Conservation (phyloP, 164 flowering plant genomes). For the Kalanchoe fedtschenkoi region DNA sequence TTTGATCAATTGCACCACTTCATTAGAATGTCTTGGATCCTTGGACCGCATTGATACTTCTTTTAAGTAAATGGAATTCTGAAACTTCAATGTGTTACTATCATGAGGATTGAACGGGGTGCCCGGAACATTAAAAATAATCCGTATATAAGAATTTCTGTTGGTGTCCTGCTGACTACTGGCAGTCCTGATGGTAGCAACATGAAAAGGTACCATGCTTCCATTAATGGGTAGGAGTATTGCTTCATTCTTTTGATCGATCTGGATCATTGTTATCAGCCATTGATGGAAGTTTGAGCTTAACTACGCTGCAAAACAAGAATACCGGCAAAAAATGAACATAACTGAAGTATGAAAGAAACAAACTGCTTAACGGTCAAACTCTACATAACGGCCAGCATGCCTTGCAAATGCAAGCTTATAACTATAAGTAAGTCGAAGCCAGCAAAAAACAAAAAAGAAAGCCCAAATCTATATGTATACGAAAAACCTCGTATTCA, state of each 20-base stretch:
- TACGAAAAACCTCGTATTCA: too few species aligned
- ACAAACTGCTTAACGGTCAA: too few species aligned
- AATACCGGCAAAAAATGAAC: too few species aligned
- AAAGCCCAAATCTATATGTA: too few species aligned
- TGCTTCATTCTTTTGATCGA: slow-evolving; percentile 73
- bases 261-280: slow-evolving; percentile 60
- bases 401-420: too few species aligned
- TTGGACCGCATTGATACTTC: slow-evolving; percentile 74
- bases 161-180: slow-evolving; percentile 57
- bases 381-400: too few species aligned
- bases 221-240: slow-evolving; percentile 71
- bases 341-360: too few species aligned
- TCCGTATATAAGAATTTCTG: slow-evolving; percentile 49
- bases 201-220: slow-evolving; percentile 70
- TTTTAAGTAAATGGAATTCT: slow-evolving; percentile 50
- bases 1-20: slow-evolving; percentile 59
- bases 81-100: slow-evolving; percentile 38
- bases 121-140: slow-evolving; percentile 70
- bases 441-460: too few species aligned
- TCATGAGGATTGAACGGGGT: slow-evolving; percentile 57
- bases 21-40: slow-evolving; percentile 67
- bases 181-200: slow-evolving; percentile 55
- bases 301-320: too few species aligned
- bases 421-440: too few species aligned
- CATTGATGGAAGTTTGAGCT: too few species aligned